Evolutionary conservation across 805 yeast genomes (phyloP), one percentile per base, ranked within the genome.

Genomic region (Ogataea minuta): DNA sequence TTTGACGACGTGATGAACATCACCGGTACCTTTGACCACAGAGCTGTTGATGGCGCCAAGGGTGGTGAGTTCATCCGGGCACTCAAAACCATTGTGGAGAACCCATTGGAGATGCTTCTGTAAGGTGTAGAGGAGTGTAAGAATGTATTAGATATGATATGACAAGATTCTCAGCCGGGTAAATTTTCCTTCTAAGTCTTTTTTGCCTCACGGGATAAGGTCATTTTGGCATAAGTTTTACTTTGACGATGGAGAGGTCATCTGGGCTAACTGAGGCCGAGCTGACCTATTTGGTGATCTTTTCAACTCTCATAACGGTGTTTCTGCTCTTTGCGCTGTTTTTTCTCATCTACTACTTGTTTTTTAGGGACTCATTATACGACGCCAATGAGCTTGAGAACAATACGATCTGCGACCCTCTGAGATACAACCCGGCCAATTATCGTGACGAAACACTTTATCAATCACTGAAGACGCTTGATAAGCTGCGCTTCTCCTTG

Each of bases 21-120:
- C 64, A 90, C 98, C 41, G 98, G 95, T 69, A 86, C 98, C 38
- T 93, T 93, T 61, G 99, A 93, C 72, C 99, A 93, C 76, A 86
- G 97, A 74, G 52, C 84, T 45, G 82, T 91, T 49, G 99, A 93
- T 62, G 99, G 99, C 62, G 98, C 98, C 40, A 79, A 84, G 56
- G 99, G 95, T 57, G 99, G 95, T 64, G 98, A 93, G 57, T 93
- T 79, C 77, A 86, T 93, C 75, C 88, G 79, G 69, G 96, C 88
- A 54, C 76, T 93, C 68, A 93, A 93, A 79, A 75, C 74, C 57
- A 81, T 89, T 51, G 67, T 93, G 53, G 99, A 93, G 75, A 90
- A 93, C 74, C 99, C 99, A 60, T 77, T 93, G 63, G 96, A 89
- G 71, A 71, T 93, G 68, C 71, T 93, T 66, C 72, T 93, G 66